Base-by-base conservation (phyloP, 371 early-diverging fungal species). In the Mortierella polycephala region DNA sequence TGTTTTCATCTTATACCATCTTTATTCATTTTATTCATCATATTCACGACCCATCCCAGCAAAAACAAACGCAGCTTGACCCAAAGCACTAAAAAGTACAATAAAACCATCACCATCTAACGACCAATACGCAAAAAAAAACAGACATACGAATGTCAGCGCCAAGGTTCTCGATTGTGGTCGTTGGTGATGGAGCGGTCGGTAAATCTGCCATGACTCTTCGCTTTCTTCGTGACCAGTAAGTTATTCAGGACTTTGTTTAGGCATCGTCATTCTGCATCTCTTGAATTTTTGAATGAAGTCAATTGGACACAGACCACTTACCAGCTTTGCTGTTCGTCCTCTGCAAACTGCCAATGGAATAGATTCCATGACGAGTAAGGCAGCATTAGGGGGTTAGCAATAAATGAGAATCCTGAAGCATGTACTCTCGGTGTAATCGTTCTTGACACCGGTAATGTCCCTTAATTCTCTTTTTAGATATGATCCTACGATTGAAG, bases 401-500 rank as follows among this genome's bases (percentile, higher is more conserved):
- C 30, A 55, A 55, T 10, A 55, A 20, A 53, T 62, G 42, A 53
- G 51, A 18, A 16, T 13, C 16, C 59, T 59, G 21, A 46, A 57
- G 10, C 52, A 10, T 30, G 30, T 30, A 30, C 30, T 30, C 30
- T 30, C 30, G 30, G 30, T 30, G 30, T 30, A 30, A 30, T 30
- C 30, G 30, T 4, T 4, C 30, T 4, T 30, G 4, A 30, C 30
- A 30, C 30, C 30, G 30, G 30, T 30, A 30, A 4, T 30, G 30
- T 30, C 30, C 30, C 53, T 4, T 18, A 57, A 42, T 21, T 41
- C 42, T 56, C 57, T 7, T 13, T 21, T 23, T 57, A 72, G 75
- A 57, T 81, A 81, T 59, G 81, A 83, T 54, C 76, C 76, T 7
- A 81, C 81, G 5, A 81, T 83, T 53, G 81, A 83, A 42, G 83